Percentiles rank a stretch among this genome's conserved stretches.
Conservation (phyloP, 2,329 filamentous ascomycete species). For the Trichoderma koningii region DNA sequence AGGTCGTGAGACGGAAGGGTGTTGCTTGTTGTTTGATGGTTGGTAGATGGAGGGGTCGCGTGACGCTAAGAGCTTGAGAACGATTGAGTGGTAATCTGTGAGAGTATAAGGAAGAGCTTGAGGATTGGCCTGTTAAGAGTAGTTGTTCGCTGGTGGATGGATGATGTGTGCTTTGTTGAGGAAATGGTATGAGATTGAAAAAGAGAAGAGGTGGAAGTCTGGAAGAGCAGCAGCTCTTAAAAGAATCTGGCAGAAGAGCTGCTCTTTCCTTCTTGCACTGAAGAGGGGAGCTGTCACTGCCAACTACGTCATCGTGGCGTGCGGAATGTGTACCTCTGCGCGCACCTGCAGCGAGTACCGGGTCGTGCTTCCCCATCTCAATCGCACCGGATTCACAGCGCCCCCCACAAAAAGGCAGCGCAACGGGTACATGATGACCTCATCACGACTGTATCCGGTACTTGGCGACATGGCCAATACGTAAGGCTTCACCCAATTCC, state of each 20-base stretch:
- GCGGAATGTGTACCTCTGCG: slow-evolving; percentile 10
- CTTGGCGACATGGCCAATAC: slow-evolving; percentile 15
- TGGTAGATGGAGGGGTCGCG: slow-evolving; percentile 21
- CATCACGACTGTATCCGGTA: slow-evolving; percentile 21
- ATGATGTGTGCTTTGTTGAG: slow-evolving; percentile 4
- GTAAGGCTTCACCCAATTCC: slow-evolving; percentile 3
- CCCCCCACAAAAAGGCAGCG: slow-evolving; percentile 17
- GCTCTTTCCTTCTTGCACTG: background rate
- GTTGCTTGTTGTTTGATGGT: background rate
- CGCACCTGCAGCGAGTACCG: slow-evolving; percentile 5
- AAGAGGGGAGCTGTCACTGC: slow-evolving; percentile 23
- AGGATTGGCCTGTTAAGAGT: background rate
- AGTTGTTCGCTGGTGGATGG: background rate
- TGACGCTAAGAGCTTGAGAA: slow-evolving; percentile 10
- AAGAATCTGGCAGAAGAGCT: slow-evolving; percentile 8
- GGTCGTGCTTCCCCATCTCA: slow-evolving; percentile 4
- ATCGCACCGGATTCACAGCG: slow-evolving; percentile 1
- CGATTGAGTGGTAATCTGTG: background rate
- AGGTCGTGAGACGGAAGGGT: slow-evolving; percentile 17
- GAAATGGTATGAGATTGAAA: slow-evolving; percentile 16
- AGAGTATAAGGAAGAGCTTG: background rate
- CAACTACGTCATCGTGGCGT: slow-evolving; percentile 31
- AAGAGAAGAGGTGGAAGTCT: slow-evolving; percentile 8
- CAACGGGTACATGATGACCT: slow-evolving; percentile 25
- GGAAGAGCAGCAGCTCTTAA: slow-evolving; percentile 22